Percentiles rank a stretch among this genome's conserved stretches.
These are phyloP conservation scores for Xylaria curta DNA, from an alignment of 495 filamentous ascomycete species.

Conservation along the genomic window DNA sequence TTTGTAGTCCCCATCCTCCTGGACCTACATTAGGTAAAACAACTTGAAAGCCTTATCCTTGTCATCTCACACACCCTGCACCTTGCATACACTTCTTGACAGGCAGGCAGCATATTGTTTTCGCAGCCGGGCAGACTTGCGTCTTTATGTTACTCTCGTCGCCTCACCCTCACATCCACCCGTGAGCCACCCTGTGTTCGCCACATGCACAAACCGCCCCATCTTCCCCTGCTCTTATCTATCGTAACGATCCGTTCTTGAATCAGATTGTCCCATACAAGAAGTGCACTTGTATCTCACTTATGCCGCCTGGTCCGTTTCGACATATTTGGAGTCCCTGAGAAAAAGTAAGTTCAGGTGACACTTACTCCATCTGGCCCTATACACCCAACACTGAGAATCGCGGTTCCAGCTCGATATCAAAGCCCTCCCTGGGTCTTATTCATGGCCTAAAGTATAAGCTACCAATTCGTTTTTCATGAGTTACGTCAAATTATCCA, in stretches of 20 bases:
- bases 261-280: not conserved
- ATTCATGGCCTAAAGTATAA: not conserved
- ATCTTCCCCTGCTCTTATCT: not conserved
- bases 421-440: not conserved
- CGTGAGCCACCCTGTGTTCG: not conserved
- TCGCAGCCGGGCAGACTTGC: not conserved
- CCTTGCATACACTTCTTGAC: not conserved
- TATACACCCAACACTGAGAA: not conserved
- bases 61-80: not conserved
- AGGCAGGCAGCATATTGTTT: not conserved
- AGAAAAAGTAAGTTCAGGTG: not conserved
- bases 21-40: not conserved
- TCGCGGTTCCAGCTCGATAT: not conserved
- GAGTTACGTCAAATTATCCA: not conserved
- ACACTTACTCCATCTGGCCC: not conserved
- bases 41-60: slow-evolving; percentile 1
- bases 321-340: not conserved
- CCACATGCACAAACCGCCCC: not conserved
- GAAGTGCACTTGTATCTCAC: not conserved
- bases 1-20: not conserved
- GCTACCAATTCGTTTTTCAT: not conserved
- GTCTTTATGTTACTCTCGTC: not conserved
- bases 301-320: not conserved
- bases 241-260: not conserved
- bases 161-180: not conserved